Base-by-base conservation (phyloP, 306 rosid species). In the Cyamopsis tetragonoloba region DNA sequence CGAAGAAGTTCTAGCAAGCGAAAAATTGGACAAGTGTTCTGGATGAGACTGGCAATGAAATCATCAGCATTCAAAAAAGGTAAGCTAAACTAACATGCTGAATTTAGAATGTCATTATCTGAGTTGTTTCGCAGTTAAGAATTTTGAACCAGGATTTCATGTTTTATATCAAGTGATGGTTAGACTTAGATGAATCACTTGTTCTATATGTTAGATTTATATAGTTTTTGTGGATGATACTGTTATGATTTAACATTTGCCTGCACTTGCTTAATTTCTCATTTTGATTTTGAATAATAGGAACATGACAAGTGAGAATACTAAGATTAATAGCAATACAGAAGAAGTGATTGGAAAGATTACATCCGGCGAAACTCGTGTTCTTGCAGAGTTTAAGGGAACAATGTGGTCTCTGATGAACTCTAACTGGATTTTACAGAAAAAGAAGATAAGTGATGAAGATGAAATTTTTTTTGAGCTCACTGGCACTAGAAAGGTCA, bases 371-470 rank as follows among this genome's bases (percentile, higher is more conserved):
- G 61, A 49, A 66, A 65, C 75, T 9, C 80, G 50, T 37, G 11
- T 63, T 34, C 71, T 78, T 51, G 79, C 77, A 53, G 86, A 71
- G 42, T 46, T 66, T 38, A 61, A 24, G 49, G 81, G 79, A 48
- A 61, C 62, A 60, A 38, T 35, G 31, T 78, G 73, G 83, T 71
- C 79, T 62, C 28, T 82, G 59, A 60, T 82, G 62, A 78, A 66
- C 70, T 70, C 73, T 23, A 23, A 47, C 10, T 78, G 81, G 86
- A 65, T 31, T 19, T 55, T 82, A 59, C 80, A 70, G 48, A 59
- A 13, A 20, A 59, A 23, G 11, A 46, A 51, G 31, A 59, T 20
- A 12, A 44, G 18, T 11, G 62, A 56, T 51, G 75, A 72, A 57
- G 70, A 74, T 71, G 28, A 61, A 41, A 26, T 19, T 68, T 23